Percentiles rank a stretch among this genome's conserved stretches.
Evolutionary conservation across 2,329 filamentous ascomycete species (phyloP).

Genomic region (Cadophora gregata): DNA sequence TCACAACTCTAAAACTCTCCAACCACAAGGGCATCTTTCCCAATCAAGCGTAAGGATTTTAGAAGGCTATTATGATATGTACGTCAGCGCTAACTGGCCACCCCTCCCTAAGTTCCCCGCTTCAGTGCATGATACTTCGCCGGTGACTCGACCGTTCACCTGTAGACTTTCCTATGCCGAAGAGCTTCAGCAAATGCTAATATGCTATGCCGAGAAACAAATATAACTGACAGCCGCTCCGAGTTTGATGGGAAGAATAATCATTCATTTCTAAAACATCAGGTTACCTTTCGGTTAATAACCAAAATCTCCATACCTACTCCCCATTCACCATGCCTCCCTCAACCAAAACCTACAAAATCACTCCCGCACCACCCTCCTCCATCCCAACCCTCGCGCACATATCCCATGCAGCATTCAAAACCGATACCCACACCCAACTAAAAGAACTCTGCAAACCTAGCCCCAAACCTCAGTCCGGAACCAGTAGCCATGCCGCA

Average conservation of each 20-base stretch:
- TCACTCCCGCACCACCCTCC: background rate
- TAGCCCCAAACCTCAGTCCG: background rate
- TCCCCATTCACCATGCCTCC: background rate
- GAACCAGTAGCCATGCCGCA: background rate
- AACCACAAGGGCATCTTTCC: background rate
- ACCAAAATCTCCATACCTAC: background rate
- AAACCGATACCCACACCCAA: slow-evolving; percentile 26
- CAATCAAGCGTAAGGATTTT: background rate
- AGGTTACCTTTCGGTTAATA: too few relatives aligned
- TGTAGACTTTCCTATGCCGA: background rate
- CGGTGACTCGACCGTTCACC: background rate
- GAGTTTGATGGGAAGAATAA: too few relatives aligned
- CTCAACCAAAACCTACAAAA: background rate
- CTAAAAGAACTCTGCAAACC: slow-evolving; percentile 25
- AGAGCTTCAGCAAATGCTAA: background rate
- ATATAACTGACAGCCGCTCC: background rate
- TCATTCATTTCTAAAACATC: too few relatives aligned
- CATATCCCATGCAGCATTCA: slow-evolving; percentile 25
- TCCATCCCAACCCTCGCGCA: slow-evolving; percentile 15
- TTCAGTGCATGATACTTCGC: background rate
- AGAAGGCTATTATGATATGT: background rate
- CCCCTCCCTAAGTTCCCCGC: background rate
- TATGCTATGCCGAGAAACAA: background rate
- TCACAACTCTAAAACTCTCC: background rate
- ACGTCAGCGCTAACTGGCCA: background rate